Percentiles rank a stretch among this genome's conserved stretches.
phyloP scores from a whole-genome alignment of 176 grass and related monocot genomes.

The Elaeis guineensis region DNA sequence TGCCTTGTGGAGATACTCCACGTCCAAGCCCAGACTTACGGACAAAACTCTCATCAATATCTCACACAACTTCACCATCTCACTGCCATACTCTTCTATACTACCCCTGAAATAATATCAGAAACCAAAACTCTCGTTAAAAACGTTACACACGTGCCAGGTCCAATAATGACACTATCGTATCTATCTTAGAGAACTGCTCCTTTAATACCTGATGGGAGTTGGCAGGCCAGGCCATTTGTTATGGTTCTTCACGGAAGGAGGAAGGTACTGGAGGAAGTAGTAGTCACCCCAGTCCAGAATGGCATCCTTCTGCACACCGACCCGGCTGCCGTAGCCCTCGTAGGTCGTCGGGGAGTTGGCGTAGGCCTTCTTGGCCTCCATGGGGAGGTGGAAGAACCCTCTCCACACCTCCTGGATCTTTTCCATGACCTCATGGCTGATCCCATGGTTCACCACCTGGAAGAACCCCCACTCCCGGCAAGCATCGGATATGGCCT shows the following conservation, averaged over 20 bases:
- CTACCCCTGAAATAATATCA: too few relatives aligned
- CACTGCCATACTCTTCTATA: slow-evolving; percentile 20
- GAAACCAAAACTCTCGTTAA: too few relatives aligned
- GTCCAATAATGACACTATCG: too few relatives aligned
- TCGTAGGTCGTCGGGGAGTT: slow-evolving; percentile 36
- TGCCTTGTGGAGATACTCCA: slow-evolving; percentile 6
- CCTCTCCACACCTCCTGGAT: slow-evolving; percentile 24
- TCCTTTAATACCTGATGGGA: slow-evolving; percentile 2
- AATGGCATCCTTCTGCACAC: slow-evolving; percentile 19
- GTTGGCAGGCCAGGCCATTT: slow-evolving; percentile 30
- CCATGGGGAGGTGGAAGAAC: slow-evolving; percentile 31
- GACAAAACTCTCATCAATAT: slow-evolving; percentile 21
- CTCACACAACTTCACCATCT: slow-evolving; percentile 20
- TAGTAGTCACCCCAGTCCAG: slow-evolving; percentile 54
- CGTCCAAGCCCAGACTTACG: slow-evolving; percentile 17
- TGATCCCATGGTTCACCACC: slow-evolving; percentile 37
- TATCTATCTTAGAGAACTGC: too few relatives aligned
- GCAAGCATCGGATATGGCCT: slow-evolving; percentile 21
- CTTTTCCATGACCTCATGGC: not conserved
- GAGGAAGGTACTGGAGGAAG: slow-evolving; percentile 29
- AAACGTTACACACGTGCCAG: too few relatives aligned
- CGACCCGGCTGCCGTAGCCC: slow-evolving; percentile 39
- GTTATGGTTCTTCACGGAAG: not conserved
- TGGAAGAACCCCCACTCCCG: slow-evolving; percentile 48
- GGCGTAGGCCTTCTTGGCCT: slow-evolving; percentile 26